Evolutionary conservation across 192 early-diverging fungal species (phyloP).

Genomic region (Gaertneriomyces semiglobifer): DNA sequence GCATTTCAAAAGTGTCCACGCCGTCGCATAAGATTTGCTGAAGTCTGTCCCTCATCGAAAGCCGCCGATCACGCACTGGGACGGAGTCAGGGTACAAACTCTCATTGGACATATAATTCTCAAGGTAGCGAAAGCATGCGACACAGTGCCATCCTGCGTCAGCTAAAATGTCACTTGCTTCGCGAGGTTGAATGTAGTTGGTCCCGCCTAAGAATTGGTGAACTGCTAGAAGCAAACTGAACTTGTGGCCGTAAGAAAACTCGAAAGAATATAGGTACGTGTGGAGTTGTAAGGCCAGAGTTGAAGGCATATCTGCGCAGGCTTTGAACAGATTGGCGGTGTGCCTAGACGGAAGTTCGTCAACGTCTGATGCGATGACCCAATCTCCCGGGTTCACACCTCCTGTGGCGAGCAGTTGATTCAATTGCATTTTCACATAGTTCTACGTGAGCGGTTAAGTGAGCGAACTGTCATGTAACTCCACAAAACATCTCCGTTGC

Average conservation of each 20-base stretch:
- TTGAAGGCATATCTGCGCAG: slow-evolving; percentile 47
- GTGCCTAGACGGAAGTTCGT: slow-evolving; percentile 51
- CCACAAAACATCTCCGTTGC: too few relatives aligned
- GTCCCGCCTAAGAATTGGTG: slow-evolving; percentile 30
- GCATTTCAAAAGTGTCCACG: slow-evolving; percentile 64
- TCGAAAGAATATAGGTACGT: slow-evolving; percentile 64
- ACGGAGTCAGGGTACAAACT: slow-evolving; percentile 59
- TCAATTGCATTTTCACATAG: slow-evolving; percentile 44
- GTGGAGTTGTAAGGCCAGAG: slow-evolving; percentile 49
- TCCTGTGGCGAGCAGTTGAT: slow-evolving; percentile 31
- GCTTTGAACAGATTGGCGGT: slow-evolving; percentile 42
- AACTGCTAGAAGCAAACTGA: slow-evolving; percentile 48
- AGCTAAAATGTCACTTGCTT: slow-evolving; percentile 41
- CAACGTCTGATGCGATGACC: slow-evolving; percentile 56
- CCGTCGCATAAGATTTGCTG: slow-evolving; percentile 57
- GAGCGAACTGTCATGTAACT: too few relatives aligned
- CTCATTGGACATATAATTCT: slow-evolving; percentile 65
- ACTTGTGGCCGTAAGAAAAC: slow-evolving; percentile 42
- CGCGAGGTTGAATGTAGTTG: slow-evolving; percentile 41
- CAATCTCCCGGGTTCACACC: slow-evolving; percentile 39
- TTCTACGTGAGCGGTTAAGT: too few relatives aligned
- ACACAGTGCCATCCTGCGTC: slow-evolving; percentile 69
- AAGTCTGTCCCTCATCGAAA: slow-evolving; percentile 41
- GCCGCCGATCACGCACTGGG: slow-evolving; percentile 31
- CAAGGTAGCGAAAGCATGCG: slow-evolving; percentile 55